These are phyloP conservation scores for Fusarium pilosicola DNA, from an alignment of 2,329 filamentous ascomycete species.

Conservation along the genomic window DNA sequence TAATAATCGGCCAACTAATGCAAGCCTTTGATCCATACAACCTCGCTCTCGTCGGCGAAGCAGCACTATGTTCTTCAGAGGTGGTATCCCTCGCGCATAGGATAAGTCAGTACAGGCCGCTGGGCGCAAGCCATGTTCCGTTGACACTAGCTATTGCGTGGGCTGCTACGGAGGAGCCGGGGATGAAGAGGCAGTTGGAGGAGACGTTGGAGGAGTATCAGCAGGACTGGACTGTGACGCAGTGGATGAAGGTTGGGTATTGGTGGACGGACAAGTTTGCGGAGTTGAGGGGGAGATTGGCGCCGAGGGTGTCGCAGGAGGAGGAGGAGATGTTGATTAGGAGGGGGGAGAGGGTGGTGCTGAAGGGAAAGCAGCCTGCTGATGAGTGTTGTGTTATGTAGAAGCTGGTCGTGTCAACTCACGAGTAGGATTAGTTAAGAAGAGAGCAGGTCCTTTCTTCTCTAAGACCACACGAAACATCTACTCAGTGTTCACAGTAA, in stretches of 20 bases:
- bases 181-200: constrained; percentile 22
- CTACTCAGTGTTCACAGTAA: background rate
- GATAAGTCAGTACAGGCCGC: constrained; percentile 19
- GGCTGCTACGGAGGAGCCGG: constrained; percentile 30
- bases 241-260: constrained; percentile 22
- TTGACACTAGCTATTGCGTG: constrained; percentile 25
- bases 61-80: constrained; percentile 26
- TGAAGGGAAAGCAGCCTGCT: background rate
- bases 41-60: constrained; percentile 13
- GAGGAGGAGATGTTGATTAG: background rate
- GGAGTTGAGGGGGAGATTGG: constrained; percentile 11
- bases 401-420: background rate
- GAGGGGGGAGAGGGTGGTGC: background rate
- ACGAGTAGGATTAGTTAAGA: background rate
- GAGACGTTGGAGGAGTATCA: constrained; percentile 24
- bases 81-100: constrained; percentile 13
- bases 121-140: constrained; percentile 30
- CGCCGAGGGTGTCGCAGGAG: background rate
- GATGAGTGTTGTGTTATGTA: constrained; percentile 33
- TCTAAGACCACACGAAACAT: rapidly evolving
- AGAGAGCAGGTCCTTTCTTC: background rate
- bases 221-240: constrained; percentile 25
- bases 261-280: constrained; percentile 34
- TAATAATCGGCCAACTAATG: constrained; percentile 30
- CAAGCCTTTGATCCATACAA: constrained; percentile 33